phyloP scores from a whole-genome alignment of 352 stramenopile genomes.

The Pythium brachiatum region DNA sequence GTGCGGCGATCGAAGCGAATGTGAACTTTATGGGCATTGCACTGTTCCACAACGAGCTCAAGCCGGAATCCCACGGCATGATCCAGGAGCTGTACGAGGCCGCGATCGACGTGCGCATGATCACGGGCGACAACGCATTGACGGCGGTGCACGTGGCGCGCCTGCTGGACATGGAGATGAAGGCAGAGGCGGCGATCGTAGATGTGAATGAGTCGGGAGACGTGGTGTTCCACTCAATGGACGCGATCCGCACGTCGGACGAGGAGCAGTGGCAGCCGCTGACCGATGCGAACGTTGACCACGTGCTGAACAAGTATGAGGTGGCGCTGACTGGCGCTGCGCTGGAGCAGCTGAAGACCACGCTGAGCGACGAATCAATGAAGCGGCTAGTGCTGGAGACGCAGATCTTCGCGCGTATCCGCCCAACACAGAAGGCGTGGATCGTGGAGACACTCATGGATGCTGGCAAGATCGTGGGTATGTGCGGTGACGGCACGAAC shows the following conservation, averaged over 20 bases:
- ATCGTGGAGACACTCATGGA: constrained; percentile 60
- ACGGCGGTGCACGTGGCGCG: constrained; percentile 45
- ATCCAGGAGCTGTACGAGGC: constrained; percentile 63
- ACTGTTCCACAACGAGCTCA: constrained; percentile 85
- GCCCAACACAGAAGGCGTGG: constrained; percentile 52
- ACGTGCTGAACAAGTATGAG: constrained; percentile 30
- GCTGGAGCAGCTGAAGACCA: constrained; percentile 33
- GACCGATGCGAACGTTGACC: constrained; percentile 28
- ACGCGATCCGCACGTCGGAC: constrained; percentile 29
- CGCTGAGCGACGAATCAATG: constrained; percentile 36
- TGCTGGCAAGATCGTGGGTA: constrained; percentile 36
- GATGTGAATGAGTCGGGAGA: constrained; percentile 28
- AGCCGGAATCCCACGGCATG: constrained; percentile 60
- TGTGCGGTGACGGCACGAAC: constrained; percentile 70
- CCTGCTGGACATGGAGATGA: constrained; percentile 41
- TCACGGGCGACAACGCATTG: constrained; percentile 77
- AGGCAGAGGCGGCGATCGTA: constrained; percentile 39
- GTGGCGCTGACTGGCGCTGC: constrained; percentile 52
- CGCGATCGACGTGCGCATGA: constrained; percentile 68
- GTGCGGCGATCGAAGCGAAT: constrained; percentile 44
- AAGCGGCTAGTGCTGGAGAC: constrained; percentile 37
- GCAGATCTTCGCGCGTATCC: constrained; percentile 57
- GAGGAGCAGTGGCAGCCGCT: constrained; percentile 35
- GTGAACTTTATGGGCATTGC: constrained; percentile 69
- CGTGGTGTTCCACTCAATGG: constrained; percentile 33